Conservation (phyloP, 1,284 basidiomycete species). For the Phylloporus gajari region DNA sequence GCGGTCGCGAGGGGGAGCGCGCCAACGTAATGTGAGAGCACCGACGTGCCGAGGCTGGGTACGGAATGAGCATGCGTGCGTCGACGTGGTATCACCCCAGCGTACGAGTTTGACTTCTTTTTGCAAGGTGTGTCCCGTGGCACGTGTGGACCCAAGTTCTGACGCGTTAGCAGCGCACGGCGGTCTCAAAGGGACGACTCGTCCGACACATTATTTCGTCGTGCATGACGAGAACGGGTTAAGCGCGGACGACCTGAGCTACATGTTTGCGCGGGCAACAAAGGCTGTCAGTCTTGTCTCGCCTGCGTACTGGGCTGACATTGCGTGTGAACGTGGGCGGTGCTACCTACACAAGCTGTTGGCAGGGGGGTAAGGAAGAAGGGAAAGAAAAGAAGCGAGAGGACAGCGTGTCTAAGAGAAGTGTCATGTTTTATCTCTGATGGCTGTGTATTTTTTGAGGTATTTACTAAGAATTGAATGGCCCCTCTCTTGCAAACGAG, state of each 20-base stretch:
- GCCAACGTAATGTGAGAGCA: constrained; percentile 84
- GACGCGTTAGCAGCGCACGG: constrained; percentile 53
- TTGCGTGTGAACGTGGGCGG: constrained; percentile 80
- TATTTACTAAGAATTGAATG: no score
- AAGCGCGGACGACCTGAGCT: constrained; percentile 73
- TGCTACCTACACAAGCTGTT: constrained; percentile 77
- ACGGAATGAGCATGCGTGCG: constrained; percentile 45
- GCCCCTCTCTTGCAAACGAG: constrained; percentile 65
- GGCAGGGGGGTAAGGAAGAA: constrained; percentile 50
- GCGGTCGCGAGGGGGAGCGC: constrained; percentile 84
- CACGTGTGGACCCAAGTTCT: not conserved
- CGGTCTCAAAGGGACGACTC: constrained; percentile 72
- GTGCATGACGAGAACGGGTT: constrained; percentile 79
- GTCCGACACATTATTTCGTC: constrained; percentile 81
- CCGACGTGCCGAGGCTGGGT: constrained; percentile 70
- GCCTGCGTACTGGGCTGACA: constrained; percentile 80
- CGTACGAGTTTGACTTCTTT: constrained; percentile 83
- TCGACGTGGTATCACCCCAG: constrained; percentile 70
- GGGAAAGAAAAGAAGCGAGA: constrained; percentile 22
- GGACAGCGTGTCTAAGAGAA: constrained; percentile 51
- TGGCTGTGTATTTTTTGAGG: no score
- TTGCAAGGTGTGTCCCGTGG: constrained; percentile 58
- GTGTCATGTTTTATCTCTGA: constrained; percentile 76
- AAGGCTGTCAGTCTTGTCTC: constrained; percentile 83
- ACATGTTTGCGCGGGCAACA: constrained; percentile 82